A percentile compares a stretch with the other conserved stretches of the same genome.
These are phyloP conservation scores for Phellopilus nigrolimitatus DNA, from an alignment of 1,284 basidiomycete species.

Conservation along the genomic window DNA sequence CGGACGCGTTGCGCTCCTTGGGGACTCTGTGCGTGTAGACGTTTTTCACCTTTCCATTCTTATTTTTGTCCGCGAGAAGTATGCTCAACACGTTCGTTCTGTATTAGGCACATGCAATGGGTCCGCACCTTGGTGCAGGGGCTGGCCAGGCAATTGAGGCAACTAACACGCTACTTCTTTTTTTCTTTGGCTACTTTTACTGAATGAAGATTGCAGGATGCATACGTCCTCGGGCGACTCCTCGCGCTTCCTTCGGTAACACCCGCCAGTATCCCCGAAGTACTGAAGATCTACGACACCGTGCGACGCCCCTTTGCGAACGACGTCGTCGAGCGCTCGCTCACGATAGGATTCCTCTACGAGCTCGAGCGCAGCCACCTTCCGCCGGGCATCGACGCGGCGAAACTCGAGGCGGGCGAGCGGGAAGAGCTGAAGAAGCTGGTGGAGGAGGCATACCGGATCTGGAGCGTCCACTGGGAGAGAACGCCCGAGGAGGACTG, in stretches of 20 bases:
- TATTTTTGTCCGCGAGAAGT: neutral
- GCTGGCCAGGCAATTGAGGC: slow-evolving; percentile 55
- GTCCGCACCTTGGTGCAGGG: slow-evolving; percentile 46
- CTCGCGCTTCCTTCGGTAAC: slow-evolving; percentile 42
- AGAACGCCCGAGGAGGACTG: slow-evolving; percentile 19
- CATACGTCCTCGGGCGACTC: slow-evolving; percentile 43
- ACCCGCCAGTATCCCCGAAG: slow-evolving; percentile 32
- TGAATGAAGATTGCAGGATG: slow-evolving; percentile 36
- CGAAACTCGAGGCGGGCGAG: slow-evolving; percentile 28
- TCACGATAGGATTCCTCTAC: slow-evolving; percentile 41
- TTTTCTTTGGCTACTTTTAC: neutral
- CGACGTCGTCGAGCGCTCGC: slow-evolving; percentile 38
- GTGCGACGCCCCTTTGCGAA: slow-evolving; percentile 43
- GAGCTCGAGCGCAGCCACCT: slow-evolving; percentile 29
- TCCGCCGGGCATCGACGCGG: slow-evolving; percentile 29
- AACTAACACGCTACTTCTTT: neutral
- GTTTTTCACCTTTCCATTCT: neutral
- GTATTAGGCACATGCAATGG: slow-evolving; percentile 46
- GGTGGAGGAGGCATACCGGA: slow-evolving; percentile 34
- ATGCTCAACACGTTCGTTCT: neutral
- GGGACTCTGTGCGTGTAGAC: slow-evolving; percentile 38
- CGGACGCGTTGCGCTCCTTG: slow-evolving; percentile 36
- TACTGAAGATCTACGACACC: slow-evolving; percentile 41
- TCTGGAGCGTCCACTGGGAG: slow-evolving; percentile 33
- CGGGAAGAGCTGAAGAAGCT: slow-evolving; percentile 31